A percentile compares a stretch with the other conserved stretches of the same genome.
Evolutionary conservation across 2,329 filamentous ascomycete species (phyloP).

Genomic region (Clonostachys byssicola): DNA sequence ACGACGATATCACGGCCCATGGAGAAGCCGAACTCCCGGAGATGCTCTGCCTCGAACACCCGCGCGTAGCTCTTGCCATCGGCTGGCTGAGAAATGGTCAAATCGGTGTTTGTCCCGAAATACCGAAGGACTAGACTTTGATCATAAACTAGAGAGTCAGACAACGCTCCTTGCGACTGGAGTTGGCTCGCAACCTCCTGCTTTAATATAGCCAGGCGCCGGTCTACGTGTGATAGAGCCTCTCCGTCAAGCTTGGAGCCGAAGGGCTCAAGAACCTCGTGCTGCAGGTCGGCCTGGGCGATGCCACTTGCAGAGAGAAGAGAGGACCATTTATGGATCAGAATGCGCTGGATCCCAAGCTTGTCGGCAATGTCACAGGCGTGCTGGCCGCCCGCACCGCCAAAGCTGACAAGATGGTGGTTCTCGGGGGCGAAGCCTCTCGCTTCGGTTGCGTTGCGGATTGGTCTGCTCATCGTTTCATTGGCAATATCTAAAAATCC

Average conservation of each 20-base stretch:
- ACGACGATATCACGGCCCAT: constrained; percentile 28
- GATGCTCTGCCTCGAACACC: constrained; percentile 25
- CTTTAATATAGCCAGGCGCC: too few species aligned
- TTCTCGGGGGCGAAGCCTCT: constrained; percentile 20
- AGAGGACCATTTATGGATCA: constrained; percentile 34
- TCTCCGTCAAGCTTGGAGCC: too few species aligned
- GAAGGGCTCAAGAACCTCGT: constrained; percentile 15
- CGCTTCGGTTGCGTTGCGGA: constrained; percentile 70
- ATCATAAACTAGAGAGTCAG: constrained; percentile 22
- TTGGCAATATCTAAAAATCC: constrained; percentile 75
- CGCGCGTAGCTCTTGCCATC: not conserved
- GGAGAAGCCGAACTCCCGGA: constrained; percentile 34
- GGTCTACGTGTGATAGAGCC: too few species aligned
- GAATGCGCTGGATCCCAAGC: constrained; percentile 29
- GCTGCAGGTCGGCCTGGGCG: constrained; percentile 30
- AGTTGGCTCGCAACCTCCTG: not conserved
- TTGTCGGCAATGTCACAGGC: constrained; percentile 32
- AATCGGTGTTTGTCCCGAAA: constrained; percentile 40
- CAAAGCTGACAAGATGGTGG: constrained; percentile 39
- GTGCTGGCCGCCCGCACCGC: constrained; percentile 69
- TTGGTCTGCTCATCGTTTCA: constrained; percentile 72
- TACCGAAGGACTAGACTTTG: constrained; percentile 42
- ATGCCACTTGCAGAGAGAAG: constrained; percentile 38
- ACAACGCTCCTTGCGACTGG: not conserved
- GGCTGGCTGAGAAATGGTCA: constrained; percentile 35